Percentiles rank a stretch among this genome's conserved stretches.
These are phyloP conservation scores for Suillus ampliporus DNA, from an alignment of 768 basidiomycete genomes.

Conservation along the genomic window DNA sequence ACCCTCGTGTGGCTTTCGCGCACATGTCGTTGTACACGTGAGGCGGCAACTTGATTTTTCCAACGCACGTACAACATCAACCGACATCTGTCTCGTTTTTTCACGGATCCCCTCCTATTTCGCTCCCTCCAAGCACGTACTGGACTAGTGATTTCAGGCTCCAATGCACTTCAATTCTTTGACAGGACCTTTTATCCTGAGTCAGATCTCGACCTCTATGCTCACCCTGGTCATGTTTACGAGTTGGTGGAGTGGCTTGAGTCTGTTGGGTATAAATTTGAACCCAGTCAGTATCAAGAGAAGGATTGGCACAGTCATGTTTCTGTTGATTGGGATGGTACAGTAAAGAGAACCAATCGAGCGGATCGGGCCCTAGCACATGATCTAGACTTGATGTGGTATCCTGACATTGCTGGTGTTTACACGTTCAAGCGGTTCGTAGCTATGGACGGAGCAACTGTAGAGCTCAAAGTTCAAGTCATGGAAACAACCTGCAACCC, in stretches of 20 bases:
- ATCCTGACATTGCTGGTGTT: constrained; percentile 17
- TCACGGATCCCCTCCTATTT: constrained; percentile 45
- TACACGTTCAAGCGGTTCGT: constrained; percentile 32
- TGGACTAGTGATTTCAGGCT: constrained; percentile 57
- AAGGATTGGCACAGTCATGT: constrained; percentile 19
- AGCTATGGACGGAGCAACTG: neutral
- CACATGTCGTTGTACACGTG: constrained; percentile 25
- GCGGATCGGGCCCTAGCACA: fast-evolving
- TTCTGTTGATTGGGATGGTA: constrained; percentile 25
- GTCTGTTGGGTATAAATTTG: constrained; percentile 37
- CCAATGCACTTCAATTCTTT: constrained; percentile 58
- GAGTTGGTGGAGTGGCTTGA: constrained; percentile 41
- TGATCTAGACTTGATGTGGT: constrained; percentile 1
- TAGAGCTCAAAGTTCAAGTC: constrained; percentile 44
- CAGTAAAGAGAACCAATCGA: constrained; percentile 7
- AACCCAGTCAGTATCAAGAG: constrained; percentile 26
- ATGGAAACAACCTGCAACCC: constrained; percentile 41
- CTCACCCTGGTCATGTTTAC: constrained; percentile 35
- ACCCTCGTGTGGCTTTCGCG: constrained; percentile 29
- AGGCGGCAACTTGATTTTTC: constrained; percentile 26
- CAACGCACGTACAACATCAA: constrained; percentile 42
- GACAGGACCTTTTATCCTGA: constrained; percentile 48
- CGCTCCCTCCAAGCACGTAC: constrained; percentile 49
- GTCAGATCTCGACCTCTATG: constrained; percentile 60
- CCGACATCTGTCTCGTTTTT: constrained; percentile 42